Percentiles rank a stretch among this genome's conserved stretches.
phyloP scores from a whole-genome alignment of 106 monocot species.

The Alisma plantagoaquatica region DNA sequence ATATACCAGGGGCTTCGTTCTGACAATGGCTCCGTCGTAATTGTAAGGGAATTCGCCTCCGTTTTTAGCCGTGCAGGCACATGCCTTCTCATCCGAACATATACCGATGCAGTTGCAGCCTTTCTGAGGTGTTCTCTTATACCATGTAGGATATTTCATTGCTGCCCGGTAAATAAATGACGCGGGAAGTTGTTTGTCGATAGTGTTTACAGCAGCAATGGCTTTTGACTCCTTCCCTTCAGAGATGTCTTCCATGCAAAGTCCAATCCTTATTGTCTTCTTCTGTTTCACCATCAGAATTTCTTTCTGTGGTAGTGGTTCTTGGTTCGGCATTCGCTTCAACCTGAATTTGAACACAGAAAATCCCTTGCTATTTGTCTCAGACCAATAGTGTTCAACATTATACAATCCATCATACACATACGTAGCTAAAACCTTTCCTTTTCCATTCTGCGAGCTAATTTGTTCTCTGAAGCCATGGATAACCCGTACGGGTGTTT shows the following conservation, averaged over 20 bases:
- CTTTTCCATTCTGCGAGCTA: background rate
- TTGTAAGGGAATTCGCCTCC: slow-evolving; percentile 67
- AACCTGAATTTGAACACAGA: slow-evolving; percentile 1
- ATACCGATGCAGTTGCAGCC: slow-evolving; percentile 43
- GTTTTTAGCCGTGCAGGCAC: slow-evolving; percentile 61
- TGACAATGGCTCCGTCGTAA: slow-evolving; percentile 33
- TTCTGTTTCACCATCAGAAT: background rate
- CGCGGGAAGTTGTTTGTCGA: slow-evolving; percentile 1
- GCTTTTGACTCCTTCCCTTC: slow-evolving; percentile 45
- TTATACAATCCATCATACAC: slow-evolving; percentile 5
- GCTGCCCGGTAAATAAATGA: background rate
- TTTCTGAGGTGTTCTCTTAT: slow-evolving; percentile 6
- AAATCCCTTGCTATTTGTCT: background rate
- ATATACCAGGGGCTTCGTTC: slow-evolving; percentile 57
- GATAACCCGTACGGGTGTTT: slow-evolving; percentile 8
- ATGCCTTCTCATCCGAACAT: slow-evolving; percentile 37
- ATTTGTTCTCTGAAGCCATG: background rate
- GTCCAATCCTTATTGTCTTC: background rate
- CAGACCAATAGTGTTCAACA: slow-evolving; percentile 1
- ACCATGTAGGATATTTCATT: slow-evolving; percentile 2
- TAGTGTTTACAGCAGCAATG: slow-evolving; percentile 16
- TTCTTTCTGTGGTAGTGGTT: background rate
- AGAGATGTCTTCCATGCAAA: slow-evolving; percentile 37
- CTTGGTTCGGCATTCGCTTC: slow-evolving; percentile 1
- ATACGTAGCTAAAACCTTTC: background rate